Base-by-base conservation (phyloP, 768 basidiomycete species). In the Austroboletus eburneus region DNA sequence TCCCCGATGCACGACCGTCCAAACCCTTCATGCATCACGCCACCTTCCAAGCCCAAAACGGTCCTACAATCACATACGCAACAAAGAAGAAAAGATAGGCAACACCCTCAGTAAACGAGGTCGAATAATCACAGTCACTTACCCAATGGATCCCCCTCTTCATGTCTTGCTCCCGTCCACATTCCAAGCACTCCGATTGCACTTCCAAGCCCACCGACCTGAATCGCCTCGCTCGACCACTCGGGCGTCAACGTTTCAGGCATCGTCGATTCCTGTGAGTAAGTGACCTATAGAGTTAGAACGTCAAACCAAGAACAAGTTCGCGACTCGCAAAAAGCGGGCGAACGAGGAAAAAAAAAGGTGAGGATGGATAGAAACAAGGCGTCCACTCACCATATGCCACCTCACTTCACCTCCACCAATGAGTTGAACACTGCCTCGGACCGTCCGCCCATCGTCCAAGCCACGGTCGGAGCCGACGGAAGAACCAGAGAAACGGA, bases 201-300 rank as follows among this genome's bases (percentile, higher is more conserved):
- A n/a, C 77, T 77, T 6, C 77, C 78, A 14, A 76, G 62, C 2
- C 72, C 73, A 12, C 81, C 81, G 10, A 81, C 58, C 49, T 83
- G 80, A 0, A 82, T 64, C n/a, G 71, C 76, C 49, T 83, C 80
- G 12, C 70, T 74, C 2, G 66, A 62, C 80, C 80, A 82, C 50
- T 78, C 72, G 0, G 72, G 65, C 5, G 49, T 49, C 17, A 59
- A 56, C 16, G 70, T 61, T 10, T 66, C 65, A 0, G 62, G 43
- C 14, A 64, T 49, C 18, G 51, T 60, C 4, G 72, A 69, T 2
- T 59, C 67, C 67, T 75, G 54, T 14, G 34, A 36, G 18, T 42
- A 45, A 2, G 57, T 59, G 24, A 62, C 52, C 57, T 58, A 30
- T 2, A 44, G 5, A 14, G 39, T 45, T 27, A 40, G 32, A 44